Evolutionary conservation across 148 eudicot species (phyloP), one percentile per base, ranked within the genome.

Genomic region (Persicaria maculosa): DNA sequence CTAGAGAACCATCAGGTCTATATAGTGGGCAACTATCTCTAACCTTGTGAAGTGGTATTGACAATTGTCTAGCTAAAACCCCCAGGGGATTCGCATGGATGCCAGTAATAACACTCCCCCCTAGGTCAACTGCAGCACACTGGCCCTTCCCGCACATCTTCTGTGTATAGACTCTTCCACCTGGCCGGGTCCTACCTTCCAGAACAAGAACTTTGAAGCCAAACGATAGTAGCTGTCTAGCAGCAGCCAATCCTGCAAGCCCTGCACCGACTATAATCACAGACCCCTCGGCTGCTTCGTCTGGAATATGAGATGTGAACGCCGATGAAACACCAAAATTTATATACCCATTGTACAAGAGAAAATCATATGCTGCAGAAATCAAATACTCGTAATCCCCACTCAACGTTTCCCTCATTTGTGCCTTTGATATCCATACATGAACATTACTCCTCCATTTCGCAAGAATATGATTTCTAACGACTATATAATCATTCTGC

Each of bases 51-150:
- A 91, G 87, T 57, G 98, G 97, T 80, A 89, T 87, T 46, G 91
- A 86, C 59, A 91, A 79, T 79, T 93, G 98, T 74, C 98, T 86
- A 61, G 97, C 97, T 61, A 93, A 80, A 80, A 93, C 98, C 16
- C 95, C 98, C 79, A 93, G 76, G 58, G 98, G 98, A 76, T 93
- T 93, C 5, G 97, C 97, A 80, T 93, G 93, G 75, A 89, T 93
- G 44, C 98, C 98, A 4, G 98, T 93, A 44, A 93, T 93, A 50
- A 93, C 93, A 77, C 97, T 93, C 59, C 98, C 98, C 69, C 98
- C 98, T 15, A 93, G 84, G 81, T 93, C 98, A 64, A 89, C 95
- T 7, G 88, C 91, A 68, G 91, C 88, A 81, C 70, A 87, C 10
- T 83, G 77, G 68, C 85, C 93, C 45, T 83, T 80, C 72, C 67